phyloP scores from a whole-genome alignment of 495 filamentous ascomycete species.

The Chlorociboria aeruginascens region DNA sequence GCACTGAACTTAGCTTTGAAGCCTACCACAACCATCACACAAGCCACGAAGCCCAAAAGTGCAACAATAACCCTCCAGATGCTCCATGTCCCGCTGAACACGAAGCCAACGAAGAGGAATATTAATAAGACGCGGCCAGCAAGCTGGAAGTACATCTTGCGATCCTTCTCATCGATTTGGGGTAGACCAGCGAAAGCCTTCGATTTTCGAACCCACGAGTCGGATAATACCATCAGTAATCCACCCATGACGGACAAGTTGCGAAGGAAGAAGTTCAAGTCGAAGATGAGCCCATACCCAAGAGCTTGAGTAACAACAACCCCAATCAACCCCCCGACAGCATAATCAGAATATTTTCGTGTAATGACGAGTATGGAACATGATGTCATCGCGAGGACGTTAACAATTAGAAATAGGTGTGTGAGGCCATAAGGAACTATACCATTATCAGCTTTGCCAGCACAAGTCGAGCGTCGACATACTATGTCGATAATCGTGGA shows the following conservation, averaged over 20 bases:
- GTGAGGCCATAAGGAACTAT: conserved; percentile 82
- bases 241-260: conserved; percentile 96
- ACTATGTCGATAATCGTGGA: conserved; percentile 91
- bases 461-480: conserved; percentile 26
- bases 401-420: conserved; percentile 84
- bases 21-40: conserved; percentile 96
- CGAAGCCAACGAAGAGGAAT: conserved; percentile 92
- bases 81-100: conserved; percentile 89
- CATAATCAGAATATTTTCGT: conserved; percentile 84
- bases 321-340: conserved; percentile 75
- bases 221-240: conserved; percentile 92
- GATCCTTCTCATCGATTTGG: conserved; percentile 92
- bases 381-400: conserved; percentile 77
- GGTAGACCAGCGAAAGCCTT: conserved; percentile 94
- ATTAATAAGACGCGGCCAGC: conserved; percentile 93
- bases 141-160: conserved; percentile 99
- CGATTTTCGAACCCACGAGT: conserved; percentile 94
- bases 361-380: conserved; percentile 80
- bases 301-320: conserved; percentile 95
- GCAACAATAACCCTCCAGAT: conserved; percentile 74
- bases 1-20: conserved; percentile 99
- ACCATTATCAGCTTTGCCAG: conserved; percentile 1
- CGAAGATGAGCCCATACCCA: conserved; percentile 96
- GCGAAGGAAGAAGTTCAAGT: conserved; percentile 98
- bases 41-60: conserved; percentile 74